A percentile compares a stretch with the other conserved stretches of the same genome.
These are phyloP conservation scores for Chytridiales sp. DNA, from an alignment of 371 early-diverging fungal species.

Conservation along the genomic window DNA sequence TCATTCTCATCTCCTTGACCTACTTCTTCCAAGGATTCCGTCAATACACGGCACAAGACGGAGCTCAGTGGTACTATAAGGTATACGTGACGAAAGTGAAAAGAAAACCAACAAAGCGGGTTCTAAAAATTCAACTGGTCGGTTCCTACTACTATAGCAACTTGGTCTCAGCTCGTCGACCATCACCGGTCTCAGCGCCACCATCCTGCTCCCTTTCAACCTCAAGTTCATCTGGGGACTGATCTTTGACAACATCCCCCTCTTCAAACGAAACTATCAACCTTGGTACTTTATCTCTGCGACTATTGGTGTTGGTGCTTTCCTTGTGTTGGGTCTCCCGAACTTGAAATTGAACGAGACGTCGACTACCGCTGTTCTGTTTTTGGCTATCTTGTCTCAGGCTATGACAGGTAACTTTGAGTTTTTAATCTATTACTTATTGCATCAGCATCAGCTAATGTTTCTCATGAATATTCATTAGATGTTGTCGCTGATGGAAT, in stretches of 20 bases:
- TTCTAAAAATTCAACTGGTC: no score
- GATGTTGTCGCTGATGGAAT: conserved; percentile 37
- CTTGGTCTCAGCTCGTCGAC: no score
- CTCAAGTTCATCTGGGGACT: conserved; percentile 33
- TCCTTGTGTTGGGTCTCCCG: conserved; percentile 14
- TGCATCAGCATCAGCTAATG: no score
- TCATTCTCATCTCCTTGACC: conserved; percentile 27
- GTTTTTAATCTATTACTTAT: no score
- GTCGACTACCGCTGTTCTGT: conserved; percentile 21
- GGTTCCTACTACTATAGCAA: not conserved
- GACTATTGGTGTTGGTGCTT: conserved; percentile 9
- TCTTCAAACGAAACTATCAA: conserved; percentile 24
- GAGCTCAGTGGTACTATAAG: conserved; percentile 31
- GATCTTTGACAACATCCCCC: conserved; percentile 32
- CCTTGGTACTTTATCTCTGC: no score
- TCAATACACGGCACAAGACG: conserved; percentile 25
- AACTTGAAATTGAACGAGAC: not conserved
- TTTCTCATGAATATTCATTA: no score
- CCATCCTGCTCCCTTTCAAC: conserved; percentile 31
- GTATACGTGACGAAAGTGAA: no score
- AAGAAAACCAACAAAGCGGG: no score
- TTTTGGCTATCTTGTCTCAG: conserved; percentile 22
- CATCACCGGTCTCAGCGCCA: conserved; percentile 19
- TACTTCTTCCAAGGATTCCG: conserved; percentile 39
- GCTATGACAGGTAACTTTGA: conserved; percentile 35